Base-by-base conservation (phyloP, 345 rosid species). In the Eucalyptus pauciflora region DNA sequence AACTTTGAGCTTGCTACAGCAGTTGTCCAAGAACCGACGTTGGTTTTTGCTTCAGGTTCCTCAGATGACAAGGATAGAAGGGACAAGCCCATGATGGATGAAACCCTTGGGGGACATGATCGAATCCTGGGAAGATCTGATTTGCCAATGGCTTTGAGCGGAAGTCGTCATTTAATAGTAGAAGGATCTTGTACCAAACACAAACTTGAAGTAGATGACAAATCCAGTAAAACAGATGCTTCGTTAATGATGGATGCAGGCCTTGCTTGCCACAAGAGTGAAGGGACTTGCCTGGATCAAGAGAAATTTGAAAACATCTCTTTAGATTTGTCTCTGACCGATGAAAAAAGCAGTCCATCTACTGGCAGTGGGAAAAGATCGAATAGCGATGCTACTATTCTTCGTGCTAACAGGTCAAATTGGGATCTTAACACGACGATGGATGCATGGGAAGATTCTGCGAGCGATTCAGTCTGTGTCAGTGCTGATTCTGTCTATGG, bases 391-490 rank as follows among this genome's bases (percentile, higher is more conserved):
- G 88, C 87, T 87, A 85, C 80, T 71, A 80, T 6, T 87, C 87
- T 71, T 45, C 25, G 80, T 54, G 87, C 94, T 76, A 93, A 92
- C 89, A 93, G 98, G 93, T 92, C 94, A 83, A 95, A 94, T 51
- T 97, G 98, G 98, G 98, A 97, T 90, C 93, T 97, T 92, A 97
- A 96, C 92, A 95, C 95, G 46, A 94, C 97, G 86, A 94, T 96
- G 98, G 99, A 97, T 95, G 91, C 92, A 80, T 96, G 98, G 98
- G 96, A 92, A 91, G 95, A 90, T 89, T 76, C 92, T 92, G 86
- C 54, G 60, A 88, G 89, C 88, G 92, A 92, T 90, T 89, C 41
- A 41, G 88, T 89, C 88, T 88, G 86, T 50, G 91, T 89, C 90
- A 87, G 89, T 88, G 89, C 46, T 48, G 88, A 92, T 58, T 86